Percentiles rank a stretch among this genome's conserved stretches.
These are phyloP conservation scores for Lactifluus hygrophoroides DNA, from an alignment of 768 basidiomycete genomes.

Conservation along the genomic window DNA sequence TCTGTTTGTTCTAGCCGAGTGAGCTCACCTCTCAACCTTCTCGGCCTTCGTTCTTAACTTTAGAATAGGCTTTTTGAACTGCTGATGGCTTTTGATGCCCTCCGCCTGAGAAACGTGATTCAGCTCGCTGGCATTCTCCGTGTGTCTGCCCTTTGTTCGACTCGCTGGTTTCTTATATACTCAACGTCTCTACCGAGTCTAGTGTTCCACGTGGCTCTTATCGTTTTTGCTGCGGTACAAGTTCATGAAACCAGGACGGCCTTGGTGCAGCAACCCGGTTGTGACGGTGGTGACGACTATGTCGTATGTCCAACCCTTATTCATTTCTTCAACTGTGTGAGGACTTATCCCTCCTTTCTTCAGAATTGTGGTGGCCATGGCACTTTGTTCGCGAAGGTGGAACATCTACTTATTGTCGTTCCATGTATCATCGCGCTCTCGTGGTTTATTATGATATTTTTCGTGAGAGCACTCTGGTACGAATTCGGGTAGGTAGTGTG, in stretches of 20 bases:
- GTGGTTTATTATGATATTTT: conserved; percentile 61
- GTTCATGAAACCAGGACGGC: conserved; percentile 65
- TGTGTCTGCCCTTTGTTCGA: conserved; percentile 27
- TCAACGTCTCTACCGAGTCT: neutral
- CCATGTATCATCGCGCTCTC: conserved; percentile 62
- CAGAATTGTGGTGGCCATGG: conserved; percentile 43
- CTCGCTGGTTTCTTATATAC: neutral
- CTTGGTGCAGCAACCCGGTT: conserved; percentile 34
- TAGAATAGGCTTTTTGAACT: conserved; percentile 62
- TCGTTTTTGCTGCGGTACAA: conserved; percentile 70
- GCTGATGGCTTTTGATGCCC: conserved; percentile 75
- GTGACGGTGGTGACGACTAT: conserved; percentile 29
- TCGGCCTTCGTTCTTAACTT: conserved; percentile 1
- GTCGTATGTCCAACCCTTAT: conserved; percentile 31
- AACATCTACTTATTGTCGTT: conserved; percentile 62
- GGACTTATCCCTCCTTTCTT: neutral
- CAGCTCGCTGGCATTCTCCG: conserved; percentile 68
- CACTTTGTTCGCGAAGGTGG: conserved; percentile 50
- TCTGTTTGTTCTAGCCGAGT: conserved; percentile 79
- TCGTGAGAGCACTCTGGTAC: conserved; percentile 58
- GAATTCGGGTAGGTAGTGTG: conserved; percentile 66
- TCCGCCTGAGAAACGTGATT: conserved; percentile 68
- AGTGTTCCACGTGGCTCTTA: conserved; percentile 71
- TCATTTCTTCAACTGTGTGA: neutral
- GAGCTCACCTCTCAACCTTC: conserved; percentile 22